phyloP scores from a whole-genome alignment of 2,329 filamentous ascomycete genomes.

The Epicoccum sorghinum region DNA sequence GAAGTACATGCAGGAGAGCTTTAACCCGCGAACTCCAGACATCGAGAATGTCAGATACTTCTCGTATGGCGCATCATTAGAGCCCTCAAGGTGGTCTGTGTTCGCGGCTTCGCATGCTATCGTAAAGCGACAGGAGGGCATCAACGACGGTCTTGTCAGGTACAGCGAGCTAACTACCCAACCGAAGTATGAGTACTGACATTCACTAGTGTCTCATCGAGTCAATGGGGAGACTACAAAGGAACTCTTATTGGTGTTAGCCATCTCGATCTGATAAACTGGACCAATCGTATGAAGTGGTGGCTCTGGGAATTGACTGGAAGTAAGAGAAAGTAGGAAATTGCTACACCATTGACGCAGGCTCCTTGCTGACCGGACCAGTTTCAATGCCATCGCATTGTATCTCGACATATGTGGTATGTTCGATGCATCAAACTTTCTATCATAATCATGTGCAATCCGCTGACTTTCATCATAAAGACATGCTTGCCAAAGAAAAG shows the following conservation, averaged over 20 bases:
- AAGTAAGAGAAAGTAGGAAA: slow-evolving; percentile 58
- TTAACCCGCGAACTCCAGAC: slow-evolving; percentile 66
- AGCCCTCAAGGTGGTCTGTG: slow-evolving; percentile 62
- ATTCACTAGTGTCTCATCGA: slow-evolving; percentile 58
- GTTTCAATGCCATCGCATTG: slow-evolving; percentile 69
- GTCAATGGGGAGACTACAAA: slow-evolving; percentile 67
- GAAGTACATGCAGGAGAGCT: slow-evolving; percentile 62
- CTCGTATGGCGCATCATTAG: slow-evolving; percentile 66
- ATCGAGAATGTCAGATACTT: slow-evolving; percentile 63
- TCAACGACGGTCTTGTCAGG: slow-evolving; percentile 69
- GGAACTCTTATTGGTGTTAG: slow-evolving; percentile 68
- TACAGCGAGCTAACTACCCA: slow-evolving; percentile 3
- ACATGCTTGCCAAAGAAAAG: slow-evolving; percentile 49
- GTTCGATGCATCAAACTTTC: slow-evolving; percentile 11
- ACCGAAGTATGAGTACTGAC: neutral
- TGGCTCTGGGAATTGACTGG: slow-evolving; percentile 63
- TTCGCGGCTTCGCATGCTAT: slow-evolving; percentile 64
- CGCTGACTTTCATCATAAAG: slow-evolving; percentile 19
- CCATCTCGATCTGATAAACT: slow-evolving; percentile 70
- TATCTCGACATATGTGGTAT: slow-evolving; percentile 69
- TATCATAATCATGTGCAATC: neutral
- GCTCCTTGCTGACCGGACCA: slow-evolving; percentile 35
- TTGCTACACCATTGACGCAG: too few species aligned
- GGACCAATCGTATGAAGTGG: slow-evolving; percentile 68
- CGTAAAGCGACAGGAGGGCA: slow-evolving; percentile 60